phyloP scores from a whole-genome alignment of 331 rosid species.

The Arachis monticola region DNA sequence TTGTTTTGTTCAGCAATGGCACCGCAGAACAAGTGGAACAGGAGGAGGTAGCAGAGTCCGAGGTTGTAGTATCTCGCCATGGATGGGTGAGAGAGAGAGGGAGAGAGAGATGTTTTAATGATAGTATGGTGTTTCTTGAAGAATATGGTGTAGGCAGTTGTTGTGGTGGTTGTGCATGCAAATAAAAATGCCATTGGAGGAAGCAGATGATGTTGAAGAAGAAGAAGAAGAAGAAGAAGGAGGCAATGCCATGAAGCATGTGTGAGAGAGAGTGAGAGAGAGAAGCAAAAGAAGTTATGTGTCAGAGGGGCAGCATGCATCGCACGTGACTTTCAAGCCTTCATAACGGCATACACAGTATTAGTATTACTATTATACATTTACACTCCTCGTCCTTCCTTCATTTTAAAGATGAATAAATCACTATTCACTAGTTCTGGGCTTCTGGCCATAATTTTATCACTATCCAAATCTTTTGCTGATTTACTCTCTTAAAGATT shows the following conservation, averaged over 20 bases:
- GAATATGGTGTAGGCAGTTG: neutral
- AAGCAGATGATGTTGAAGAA: neutral
- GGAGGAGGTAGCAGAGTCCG: slow-evolving; percentile 30
- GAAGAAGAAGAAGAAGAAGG: slow-evolving; percentile 42
- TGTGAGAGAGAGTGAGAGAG: neutral
- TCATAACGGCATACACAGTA: slow-evolving; percentile 33
- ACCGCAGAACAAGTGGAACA: slow-evolving; percentile 29
- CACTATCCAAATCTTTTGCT: too few species aligned
- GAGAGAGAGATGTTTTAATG: neutral
- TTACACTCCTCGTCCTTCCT: neutral
- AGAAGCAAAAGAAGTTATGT: slow-evolving; percentile 43
- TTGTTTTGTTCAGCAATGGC: slow-evolving; percentile 34
- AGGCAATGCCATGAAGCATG: slow-evolving; percentile 36
- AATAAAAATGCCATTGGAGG: slow-evolving; percentile 34
- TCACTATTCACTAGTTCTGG: too few species aligned
- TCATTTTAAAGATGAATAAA: neutral
- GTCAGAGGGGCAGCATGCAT: slow-evolving; percentile 63
- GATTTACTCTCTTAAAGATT: neutral
- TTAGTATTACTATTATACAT: too few species aligned
- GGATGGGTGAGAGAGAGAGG: slow-evolving; percentile 1
- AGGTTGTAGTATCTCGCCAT: slow-evolving; percentile 44
- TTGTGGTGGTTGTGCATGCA: slow-evolving; percentile 20
- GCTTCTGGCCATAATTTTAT: too few species aligned
- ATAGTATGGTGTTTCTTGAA: neutral
- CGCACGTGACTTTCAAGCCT: slow-evolving; percentile 67